Evolutionary conservation across 2,329 filamentous ascomycete species (phyloP), one percentile per base, ranked within the genome.

Genomic region (Colletotrichum sp.): DNA sequence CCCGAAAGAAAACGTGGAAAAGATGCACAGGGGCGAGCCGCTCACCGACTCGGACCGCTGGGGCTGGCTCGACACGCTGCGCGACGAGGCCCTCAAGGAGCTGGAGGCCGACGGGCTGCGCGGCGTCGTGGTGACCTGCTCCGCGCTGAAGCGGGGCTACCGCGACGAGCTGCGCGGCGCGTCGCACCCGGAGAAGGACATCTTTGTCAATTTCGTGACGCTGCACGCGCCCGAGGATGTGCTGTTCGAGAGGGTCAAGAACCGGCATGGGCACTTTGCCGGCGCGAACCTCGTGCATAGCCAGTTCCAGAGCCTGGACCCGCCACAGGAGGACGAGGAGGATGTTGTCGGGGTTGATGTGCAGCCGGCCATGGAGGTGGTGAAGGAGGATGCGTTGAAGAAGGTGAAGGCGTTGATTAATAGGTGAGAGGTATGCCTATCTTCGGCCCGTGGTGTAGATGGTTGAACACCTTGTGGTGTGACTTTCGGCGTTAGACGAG

Each of bases 111-210:
- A 86, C 9, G 43, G 43, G 43, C 85, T 88, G 4, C 83, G 87
- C 30, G 89, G 93, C 48, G 93, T 95, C 28, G 91, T 96, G 69
- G 90, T 96, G 70, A 95, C 94, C 66, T 96, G 94, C 86, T 95
- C 93, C n/a, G 94, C 94, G 0, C 87, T 96, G 21, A 95, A 95
- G 85, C 91, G 92, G 78, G 94, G 93, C 82, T 96, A 96, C 86
- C 91, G 94, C 73, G 93, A 95, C 76, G 88, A 92, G 36, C 89
- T 93, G 79, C 89, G 92, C 24, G 85, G 90, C 8, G 91, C 91
- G 3, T 88, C 89, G 7, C 90, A 90, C 79, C 86, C 89, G 77
- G 86, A 88, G 62, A 87, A 87, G 18, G 86, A 87, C 24, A 87
- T 92, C 14, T 86, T 87, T 43, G 87, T 96, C 36, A 92, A 95